Evolutionary conservation across 2,329 filamentous ascomycete species (phyloP).

Genomic region (Westerdykella ornata): DNA sequence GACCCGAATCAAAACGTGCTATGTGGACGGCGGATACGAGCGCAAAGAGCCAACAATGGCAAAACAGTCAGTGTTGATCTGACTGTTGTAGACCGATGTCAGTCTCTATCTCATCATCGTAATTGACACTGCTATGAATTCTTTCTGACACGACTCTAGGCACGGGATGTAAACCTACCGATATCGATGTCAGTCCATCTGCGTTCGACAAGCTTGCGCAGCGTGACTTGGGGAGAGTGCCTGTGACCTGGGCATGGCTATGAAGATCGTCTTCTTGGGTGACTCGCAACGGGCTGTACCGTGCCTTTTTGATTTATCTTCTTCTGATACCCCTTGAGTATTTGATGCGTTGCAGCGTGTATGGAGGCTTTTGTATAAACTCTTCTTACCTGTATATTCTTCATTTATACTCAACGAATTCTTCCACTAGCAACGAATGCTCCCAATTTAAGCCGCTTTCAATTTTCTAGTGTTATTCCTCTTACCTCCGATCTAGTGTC

Average conservation of each 20-base stretch:
- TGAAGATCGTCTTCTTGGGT: slow-evolving; percentile 7
- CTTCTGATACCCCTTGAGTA: no score
- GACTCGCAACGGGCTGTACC: neutral
- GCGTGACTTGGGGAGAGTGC: slow-evolving; percentile 43
- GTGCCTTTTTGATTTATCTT: neutral
- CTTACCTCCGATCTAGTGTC: no score
- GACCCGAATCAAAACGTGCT: slow-evolving; percentile 58
- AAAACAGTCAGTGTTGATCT: slow-evolving; percentile 51
- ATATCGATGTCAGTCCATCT: slow-evolving; percentile 46
- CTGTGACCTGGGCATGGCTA: slow-evolving; percentile 48
- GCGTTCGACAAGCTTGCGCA: slow-evolving; percentile 46
- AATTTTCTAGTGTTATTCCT: no score
- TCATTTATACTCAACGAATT: no score
- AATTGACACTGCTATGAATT: neutral
- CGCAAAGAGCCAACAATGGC: slow-evolving; percentile 45
- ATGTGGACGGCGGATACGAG: slow-evolving; percentile 61
- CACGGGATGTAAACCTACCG: slow-evolving; percentile 43
- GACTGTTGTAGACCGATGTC: slow-evolving; percentile 62
- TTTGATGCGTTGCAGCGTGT: no score
- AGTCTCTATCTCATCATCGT: slow-evolving; percentile 7
- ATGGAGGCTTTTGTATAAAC: no score
- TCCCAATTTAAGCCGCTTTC: no score
- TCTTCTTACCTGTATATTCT: no score
- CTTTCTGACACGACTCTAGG: slow-evolving; percentile 26
- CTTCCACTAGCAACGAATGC: no score